Base-by-base conservation (phyloP, 805 yeast species). In the Saccharomycopsis guyanensis region DNA sequence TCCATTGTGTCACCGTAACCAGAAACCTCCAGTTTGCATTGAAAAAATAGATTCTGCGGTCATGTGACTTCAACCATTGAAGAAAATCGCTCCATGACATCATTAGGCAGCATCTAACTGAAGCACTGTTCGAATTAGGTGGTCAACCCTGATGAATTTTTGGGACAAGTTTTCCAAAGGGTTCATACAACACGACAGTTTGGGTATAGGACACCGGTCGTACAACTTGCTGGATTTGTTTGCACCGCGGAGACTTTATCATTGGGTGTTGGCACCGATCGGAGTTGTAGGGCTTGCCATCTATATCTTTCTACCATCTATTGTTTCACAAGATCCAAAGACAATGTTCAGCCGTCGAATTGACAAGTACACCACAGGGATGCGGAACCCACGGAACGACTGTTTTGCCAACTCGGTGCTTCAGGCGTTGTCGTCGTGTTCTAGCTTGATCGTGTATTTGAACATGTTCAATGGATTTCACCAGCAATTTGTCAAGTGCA, bases 391-490 rank as follows among this genome's bases (percentile, higher is more conserved):
- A 53, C 75, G 89, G 50, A 86, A 86, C 54, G 96, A 88, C 60
- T 91, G 98, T 62, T 91, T 86, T 66, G 96, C 96, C 51, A 91
- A 93, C 58, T 76, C 94, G 5, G 80, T 89, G 1, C 58, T 93
- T 16, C 98, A 91, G 61, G 93, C 89, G 0, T 70, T 84, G 45
- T 74, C 81, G 15, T 65, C 87, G 0, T 59, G 82, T 15, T 80
- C 85, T 0, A 72, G 73, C 0, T 57, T 85, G 41, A 75, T 80
- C 32, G 66, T 63, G 3, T 84, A 85, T 55, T 60, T 84, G 50
- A 78, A 61, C 43, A 64, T 37, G 8, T 33, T 51, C 25, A 45
- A 48, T 18, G 40, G 35, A 57, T 29, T 47, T 62, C 23, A 43
- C 61, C 15, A 57, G 56, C 33, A 45, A 3, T 45, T 47, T 16